Evolutionary conservation across 2,329 filamentous ascomycete species (phyloP).

Genomic region (Epicoccum sorghinum): DNA sequence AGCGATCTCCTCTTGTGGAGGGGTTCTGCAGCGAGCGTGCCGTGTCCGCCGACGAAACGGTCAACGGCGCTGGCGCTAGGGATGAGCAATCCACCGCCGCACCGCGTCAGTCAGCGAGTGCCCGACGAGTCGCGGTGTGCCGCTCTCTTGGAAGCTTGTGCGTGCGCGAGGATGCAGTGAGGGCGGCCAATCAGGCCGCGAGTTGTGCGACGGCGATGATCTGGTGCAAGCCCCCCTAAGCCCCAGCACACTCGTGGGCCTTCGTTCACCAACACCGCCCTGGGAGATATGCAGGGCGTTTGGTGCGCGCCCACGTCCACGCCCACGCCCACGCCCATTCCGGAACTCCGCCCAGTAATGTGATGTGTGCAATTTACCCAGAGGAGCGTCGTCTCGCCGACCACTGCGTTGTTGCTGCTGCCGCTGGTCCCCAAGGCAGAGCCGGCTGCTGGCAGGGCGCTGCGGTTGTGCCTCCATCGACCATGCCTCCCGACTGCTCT

Average conservation of each 20-base stretch:
- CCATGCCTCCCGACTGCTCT: background rate
- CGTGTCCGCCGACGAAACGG: conserved; percentile 16
- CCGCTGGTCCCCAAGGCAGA: conserved; percentile 6
- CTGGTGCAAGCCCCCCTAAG: conserved; percentile 14
- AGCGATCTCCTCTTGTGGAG: conserved; percentile 24
- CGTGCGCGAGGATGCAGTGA: conserved; percentile 30
- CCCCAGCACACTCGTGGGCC: conserved; percentile 17
- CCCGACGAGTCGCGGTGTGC: conserved; percentile 32
- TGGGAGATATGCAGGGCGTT: conserved; percentile 17
- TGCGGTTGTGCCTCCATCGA: background rate
- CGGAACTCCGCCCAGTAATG: conserved; percentile 15
- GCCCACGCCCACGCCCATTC: conserved; percentile 17
- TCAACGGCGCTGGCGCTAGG: conserved; percentile 25
- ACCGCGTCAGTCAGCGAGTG: conserved; percentile 16
- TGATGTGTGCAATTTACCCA: conserved; percentile 16
- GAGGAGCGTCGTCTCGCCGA: conserved; percentile 6
- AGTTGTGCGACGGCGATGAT: conserved; percentile 13
- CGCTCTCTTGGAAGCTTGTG: conserved; percentile 26
- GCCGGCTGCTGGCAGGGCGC: conserved; percentile 1
- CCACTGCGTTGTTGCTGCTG: background rate
- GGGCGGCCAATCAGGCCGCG: conserved; percentile 9
- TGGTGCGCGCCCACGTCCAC: conserved; percentile 10
- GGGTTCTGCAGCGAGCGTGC: conserved; percentile 15
- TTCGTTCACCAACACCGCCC: conserved; percentile 18
- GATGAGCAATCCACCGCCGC: conserved; percentile 19